Conservation (phyloP, 2,329 filamentous ascomycete species). For the Apiospora aurea region DNA sequence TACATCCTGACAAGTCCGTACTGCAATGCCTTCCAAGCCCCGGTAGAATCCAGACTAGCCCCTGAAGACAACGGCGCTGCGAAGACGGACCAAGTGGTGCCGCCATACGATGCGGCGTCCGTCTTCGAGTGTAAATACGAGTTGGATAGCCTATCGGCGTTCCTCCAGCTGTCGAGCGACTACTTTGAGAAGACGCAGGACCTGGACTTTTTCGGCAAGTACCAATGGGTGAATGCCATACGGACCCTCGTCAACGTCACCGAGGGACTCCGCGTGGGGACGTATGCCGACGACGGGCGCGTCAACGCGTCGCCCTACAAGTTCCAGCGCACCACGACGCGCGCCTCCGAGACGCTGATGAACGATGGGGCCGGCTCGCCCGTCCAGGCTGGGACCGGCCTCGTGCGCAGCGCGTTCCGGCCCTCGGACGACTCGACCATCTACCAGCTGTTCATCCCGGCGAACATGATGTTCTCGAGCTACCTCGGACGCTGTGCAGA, state of each 20-base stretch:
- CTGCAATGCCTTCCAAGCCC: conserved; percentile 91
- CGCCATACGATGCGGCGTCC: conserved; percentile 69
- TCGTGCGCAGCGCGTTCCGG: conserved; percentile 87
- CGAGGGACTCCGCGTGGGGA: conserved; percentile 74
- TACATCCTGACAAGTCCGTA: conserved; percentile 76
- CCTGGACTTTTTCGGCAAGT: conserved; percentile 73
- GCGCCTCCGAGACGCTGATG: conserved; percentile 80
- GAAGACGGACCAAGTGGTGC: conserved; percentile 64
- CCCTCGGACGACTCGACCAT: conserved; percentile 89
- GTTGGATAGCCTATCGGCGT: conserved; percentile 87
- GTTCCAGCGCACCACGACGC: conserved; percentile 76
- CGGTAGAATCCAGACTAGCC: conserved; percentile 72
- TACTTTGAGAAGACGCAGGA: conserved; percentile 80
- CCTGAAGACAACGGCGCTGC: conserved; percentile 64
- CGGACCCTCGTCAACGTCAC: conserved; percentile 73
- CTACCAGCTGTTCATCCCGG: conserved; percentile 86
- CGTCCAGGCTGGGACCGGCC: conserved; percentile 76
- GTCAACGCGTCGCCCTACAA: conserved; percentile 62
- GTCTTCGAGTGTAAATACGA: conserved; percentile 98
- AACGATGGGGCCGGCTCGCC: conserved; percentile 83
- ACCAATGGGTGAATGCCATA: conserved; percentile 76
- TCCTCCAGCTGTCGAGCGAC: conserved; percentile 81
- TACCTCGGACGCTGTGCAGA: conserved; percentile 61
- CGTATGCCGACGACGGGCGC: conserved; percentile 48
- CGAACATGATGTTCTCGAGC: conserved; percentile 83